These are phyloP conservation scores for Penstemon eatonii DNA, from an alignment of 257 asterid species.

Conservation along the genomic window DNA sequence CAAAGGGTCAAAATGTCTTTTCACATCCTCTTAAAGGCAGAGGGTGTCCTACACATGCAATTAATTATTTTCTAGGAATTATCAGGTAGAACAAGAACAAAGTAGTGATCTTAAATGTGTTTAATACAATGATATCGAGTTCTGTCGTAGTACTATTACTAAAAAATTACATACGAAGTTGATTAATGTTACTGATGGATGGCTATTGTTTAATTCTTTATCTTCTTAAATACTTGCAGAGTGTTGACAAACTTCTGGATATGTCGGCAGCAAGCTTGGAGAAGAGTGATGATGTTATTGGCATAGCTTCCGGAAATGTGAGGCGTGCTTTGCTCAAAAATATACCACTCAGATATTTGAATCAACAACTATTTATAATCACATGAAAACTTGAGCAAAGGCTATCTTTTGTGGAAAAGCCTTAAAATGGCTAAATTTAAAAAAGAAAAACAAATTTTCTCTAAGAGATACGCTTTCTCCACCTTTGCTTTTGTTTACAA, in stretches of 20 bases:
- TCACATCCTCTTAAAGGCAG: too few relatives aligned
- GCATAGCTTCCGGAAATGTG: constrained; percentile 42
- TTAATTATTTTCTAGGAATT: background rate
- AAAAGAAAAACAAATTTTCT: too few relatives aligned
- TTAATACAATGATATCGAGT: constrained; percentile 2
- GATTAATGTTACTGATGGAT: constrained; percentile 13
- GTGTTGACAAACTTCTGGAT: constrained; percentile 69
- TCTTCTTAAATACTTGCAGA: constrained; percentile 51
- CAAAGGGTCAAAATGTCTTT: too few relatives aligned
- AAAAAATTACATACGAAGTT: constrained; percentile 14
- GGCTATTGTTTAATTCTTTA: constrained; percentile 25
- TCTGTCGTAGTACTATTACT: constrained; percentile 18
- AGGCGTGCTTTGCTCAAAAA: constrained; percentile 26
- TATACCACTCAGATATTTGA: constrained; percentile 20
- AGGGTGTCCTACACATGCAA: too few relatives aligned
- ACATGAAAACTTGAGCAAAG: constrained; percentile 1
- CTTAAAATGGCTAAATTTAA: background rate
- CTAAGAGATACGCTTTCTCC: too few relatives aligned
- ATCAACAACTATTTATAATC: constrained; percentile 12
- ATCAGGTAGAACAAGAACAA: constrained; percentile 10
- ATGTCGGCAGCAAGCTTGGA: constrained; percentile 58
- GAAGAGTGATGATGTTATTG: constrained; percentile 59
- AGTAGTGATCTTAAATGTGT: constrained; percentile 15
- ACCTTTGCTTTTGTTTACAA: background rate
- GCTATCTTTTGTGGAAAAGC: constrained; percentile 13